Evolutionary conservation across 495 filamentous ascomycete genomes (phyloP), one percentile per base, ranked within the genome.

Genomic region (Podospora appendiculata): DNA sequence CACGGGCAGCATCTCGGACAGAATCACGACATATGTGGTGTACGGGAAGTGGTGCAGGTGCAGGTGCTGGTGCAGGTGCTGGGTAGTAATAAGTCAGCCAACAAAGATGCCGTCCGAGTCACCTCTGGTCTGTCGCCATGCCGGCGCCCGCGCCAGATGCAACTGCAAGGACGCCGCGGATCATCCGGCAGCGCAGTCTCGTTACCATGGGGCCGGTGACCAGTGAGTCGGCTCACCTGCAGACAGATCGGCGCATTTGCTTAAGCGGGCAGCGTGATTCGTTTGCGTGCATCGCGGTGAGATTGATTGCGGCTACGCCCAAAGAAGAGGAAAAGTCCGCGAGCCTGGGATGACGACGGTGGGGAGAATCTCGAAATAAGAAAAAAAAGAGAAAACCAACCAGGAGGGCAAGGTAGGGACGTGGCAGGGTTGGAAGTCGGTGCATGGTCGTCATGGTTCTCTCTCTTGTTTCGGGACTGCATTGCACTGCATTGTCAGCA

Each of bases 181-280:
- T 46, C 51, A 9, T 12, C 43, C 43, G 51, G 44, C 41, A 47
- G 51, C 17, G 42, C 44, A 16, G 8, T 11, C 0, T 35, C 43
- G 44, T 47, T 53, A 47, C 51, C 34, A 41, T 38, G 34, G 16
- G 51, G 42, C 19, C 42, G 51, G 51, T 47, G 51, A 46, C 51
- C 9, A 17, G 38, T 41, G 14, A 16, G 14, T 40, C 14, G 33
- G 32, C 41, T 41, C 33, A 44, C 45, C 13, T 52, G 54, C 54
- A 52, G 18, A 32, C 8, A 17, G 32, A 56, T 55, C 55, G 52
- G 47, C 48, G 47, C 36, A 8, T 25, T 41, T 43, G 43, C 50
- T 52, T 39, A 52, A 58, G 33, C 35, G 42, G 53, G 53, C 43
- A 53, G 35, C 17, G 46, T 44, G 48, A 45, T 40, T 49, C 47